Base-by-base conservation (phyloP, 805 yeast species). In the Vanderwaltozyma polyspora region DNA sequence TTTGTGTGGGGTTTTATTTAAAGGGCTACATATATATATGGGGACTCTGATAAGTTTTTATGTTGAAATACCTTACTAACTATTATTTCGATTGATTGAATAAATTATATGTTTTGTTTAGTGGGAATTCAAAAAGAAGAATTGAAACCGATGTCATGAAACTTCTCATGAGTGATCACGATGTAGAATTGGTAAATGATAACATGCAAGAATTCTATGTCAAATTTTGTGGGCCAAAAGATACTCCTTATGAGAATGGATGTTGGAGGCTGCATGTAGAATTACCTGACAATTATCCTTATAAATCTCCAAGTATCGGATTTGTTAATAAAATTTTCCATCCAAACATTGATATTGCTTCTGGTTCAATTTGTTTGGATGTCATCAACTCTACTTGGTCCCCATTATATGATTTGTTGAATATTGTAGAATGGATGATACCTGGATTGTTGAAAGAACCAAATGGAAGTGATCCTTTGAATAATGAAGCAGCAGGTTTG, bases 351-450 rank as follows among this genome's bases (percentile, higher is more conserved):
- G 98, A 89, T 54, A 93, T 86, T 54, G 68, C 75, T 19, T 77
- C 75, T 12, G 98, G 98, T 0, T 76, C 93, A 0, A 95, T 89
- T 6, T 89, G 98, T 59, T 72, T 89, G 32, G 97, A 89, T 56
- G 97, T 91, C 13, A 87, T 89, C 43, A 89, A 89, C 56, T 95
- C 89, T 53, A 85, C 97, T 1, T 89, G 98, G 98, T 82, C 94
- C 28, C 97, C 98, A 2, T 82, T 89, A 85, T 89, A 86, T 64
- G 96, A 91, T 36, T 70, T 91, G 44, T 66, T 78, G 44, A 91
- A 91, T 55, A 82, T 89, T 18, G 84, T 91, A 55, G 97, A 89
- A 51, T 79, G 84, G 53, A 91, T 89, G 62, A 63, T 89, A 39
- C 98, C 98, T 6, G 97, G 93, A 48, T 63, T 89, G 38, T 64